A percentile compares a stretch with the other conserved stretches of the same genome.
These are phyloP conservation scores for Schizophyllum commune DNA, from an alignment of 1,284 basidiomycete species.

Conservation along the genomic window DNA sequence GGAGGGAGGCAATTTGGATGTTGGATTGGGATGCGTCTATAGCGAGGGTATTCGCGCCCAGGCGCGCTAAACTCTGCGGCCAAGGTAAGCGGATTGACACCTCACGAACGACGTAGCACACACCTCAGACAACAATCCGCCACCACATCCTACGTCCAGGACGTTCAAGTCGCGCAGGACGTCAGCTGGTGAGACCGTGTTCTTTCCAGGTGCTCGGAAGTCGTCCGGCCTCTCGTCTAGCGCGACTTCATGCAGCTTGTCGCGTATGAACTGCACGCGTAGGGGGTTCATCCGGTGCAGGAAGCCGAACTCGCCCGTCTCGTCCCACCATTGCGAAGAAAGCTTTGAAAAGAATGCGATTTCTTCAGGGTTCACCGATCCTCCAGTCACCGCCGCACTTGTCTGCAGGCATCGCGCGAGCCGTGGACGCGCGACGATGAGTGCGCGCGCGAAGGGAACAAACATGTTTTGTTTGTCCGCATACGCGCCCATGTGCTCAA, in stretches of 20 bases:
- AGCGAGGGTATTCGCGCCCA: conserved; percentile 82
- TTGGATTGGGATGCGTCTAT: conserved; percentile 90
- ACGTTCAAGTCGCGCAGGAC: conserved; percentile 46
- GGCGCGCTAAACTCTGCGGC: conserved; percentile 71
- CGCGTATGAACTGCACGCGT: conserved; percentile 77
- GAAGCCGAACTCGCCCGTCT: conserved; percentile 84
- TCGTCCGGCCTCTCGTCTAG: conserved; percentile 35
- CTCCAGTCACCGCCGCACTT: conserved; percentile 35
- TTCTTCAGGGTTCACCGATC: conserved; percentile 68
- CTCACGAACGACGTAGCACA: conserved; percentile 2
- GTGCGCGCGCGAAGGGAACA: neutral
- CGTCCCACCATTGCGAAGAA: conserved; percentile 96
- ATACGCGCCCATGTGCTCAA: neutral
- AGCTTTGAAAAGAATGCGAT: conserved; percentile 91
- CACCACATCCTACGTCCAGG: conserved; percentile 87
- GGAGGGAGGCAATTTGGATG: conserved; percentile 79
- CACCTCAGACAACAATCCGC: conserved; percentile 90
- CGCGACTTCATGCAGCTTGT: conserved; percentile 62
- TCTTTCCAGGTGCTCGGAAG: conserved; percentile 24
- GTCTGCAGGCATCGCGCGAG: neutral
- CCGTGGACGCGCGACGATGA: neutral
- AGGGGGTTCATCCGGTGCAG: conserved; percentile 96
- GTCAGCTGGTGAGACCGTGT: conserved; percentile 18
- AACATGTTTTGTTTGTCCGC: neutral
- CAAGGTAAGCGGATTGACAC: conserved; percentile 2